Evolutionary conservation across 257 asterid genomes (phyloP), one percentile per base, ranked within the genome.

Genomic region (Jacaranda copaia): DNA sequence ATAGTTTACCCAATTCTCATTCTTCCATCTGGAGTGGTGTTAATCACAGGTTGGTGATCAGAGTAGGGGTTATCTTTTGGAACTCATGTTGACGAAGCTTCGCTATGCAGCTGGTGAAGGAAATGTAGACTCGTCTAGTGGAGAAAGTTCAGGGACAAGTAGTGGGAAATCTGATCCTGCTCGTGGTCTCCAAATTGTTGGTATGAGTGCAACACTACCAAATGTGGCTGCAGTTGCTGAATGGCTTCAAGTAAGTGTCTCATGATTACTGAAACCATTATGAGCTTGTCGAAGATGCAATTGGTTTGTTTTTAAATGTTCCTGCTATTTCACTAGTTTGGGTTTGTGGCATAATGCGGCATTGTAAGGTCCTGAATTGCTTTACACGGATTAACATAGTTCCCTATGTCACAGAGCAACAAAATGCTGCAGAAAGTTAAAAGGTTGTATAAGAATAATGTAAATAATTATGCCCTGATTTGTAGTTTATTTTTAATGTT

Each of bases 101-200:
- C 89, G 96, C 13, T 95, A 93, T 86, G 97, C 97, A 56, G 89
- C 97, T 78, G 99, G 99, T 73, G 99, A 95, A 85, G 99, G 99
- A 84, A 91, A 82, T 81, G 82, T 77, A 58, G 97, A 84, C 62
- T 87, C 96, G 69, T 87, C 97, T 65, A 89, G 98, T 84, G 99
- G 97, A 62, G 99, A 93, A 78, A 91, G 93, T 88, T 91, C 96
- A 55, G 96, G 96, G 76, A 77, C 83, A 16, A 92, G 97, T 84
- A 89, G 97, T 84, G 89, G 89, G 76, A 93, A 89, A 84, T 81
- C 87, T 13, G 97, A 87, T 78, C 88, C 94, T 74, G 92, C 93
- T 79, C 93, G 82, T 77, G 92, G 97, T 73, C 96, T 95, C 79
- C 99, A 95, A 83, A 93, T 95, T 81, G 94, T 95, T 77, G 99